A percentile compares a stretch with the other conserved stretches of the same genome.
phyloP scores from a whole-genome alignment of 2,329 filamentous ascomycete genomes.

The Rachicladosporium sp. region DNA sequence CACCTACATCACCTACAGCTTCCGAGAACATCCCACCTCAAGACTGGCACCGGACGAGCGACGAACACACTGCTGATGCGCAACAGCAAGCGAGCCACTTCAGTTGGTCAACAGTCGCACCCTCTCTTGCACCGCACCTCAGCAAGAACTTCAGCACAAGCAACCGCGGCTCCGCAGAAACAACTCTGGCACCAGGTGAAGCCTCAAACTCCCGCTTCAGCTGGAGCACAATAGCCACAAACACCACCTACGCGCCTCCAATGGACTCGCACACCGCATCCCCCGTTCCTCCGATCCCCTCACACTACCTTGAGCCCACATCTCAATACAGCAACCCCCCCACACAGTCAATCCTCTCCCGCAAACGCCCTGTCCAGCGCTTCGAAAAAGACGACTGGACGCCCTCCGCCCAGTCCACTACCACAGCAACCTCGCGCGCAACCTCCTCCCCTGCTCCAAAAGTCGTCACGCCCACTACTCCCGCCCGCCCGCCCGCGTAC shows the following conservation, averaged over 20 bases:
- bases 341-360: conserved; percentile 22
- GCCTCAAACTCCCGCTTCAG: conserved; percentile 24
- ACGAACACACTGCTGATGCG: conserved; percentile 1
- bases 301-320: not conserved
- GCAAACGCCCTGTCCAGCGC: conserved; percentile 19
- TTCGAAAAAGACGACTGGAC: conserved; percentile 16
- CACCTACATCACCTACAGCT: conserved; percentile 4
- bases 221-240: conserved; percentile 26
- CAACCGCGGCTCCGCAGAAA: conserved; percentile 10
- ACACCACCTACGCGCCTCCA: conserved; percentile 9
- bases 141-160: conserved; percentile 9
- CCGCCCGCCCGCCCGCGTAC: conserved; percentile 7
- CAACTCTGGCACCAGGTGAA: too few relatives aligned
- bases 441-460: conserved; percentile 1
- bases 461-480: conserved; percentile 11
- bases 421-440: not conserved
- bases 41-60: conserved; percentile 2
- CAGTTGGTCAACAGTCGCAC: conserved; percentile 23
- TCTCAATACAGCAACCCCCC: conserved; percentile 4
- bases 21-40: conserved; percentile 14
- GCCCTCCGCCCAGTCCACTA: conserved; percentile 10
- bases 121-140: conserved; percentile 11
- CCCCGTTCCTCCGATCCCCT: conserved; percentile 1
- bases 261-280: conserved; percentile 2
- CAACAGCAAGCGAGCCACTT: conserved; percentile 15